Conservation (phyloP, 2,329 filamentous ascomycete genomes). For the Cladophialophora psammophila region DNA sequence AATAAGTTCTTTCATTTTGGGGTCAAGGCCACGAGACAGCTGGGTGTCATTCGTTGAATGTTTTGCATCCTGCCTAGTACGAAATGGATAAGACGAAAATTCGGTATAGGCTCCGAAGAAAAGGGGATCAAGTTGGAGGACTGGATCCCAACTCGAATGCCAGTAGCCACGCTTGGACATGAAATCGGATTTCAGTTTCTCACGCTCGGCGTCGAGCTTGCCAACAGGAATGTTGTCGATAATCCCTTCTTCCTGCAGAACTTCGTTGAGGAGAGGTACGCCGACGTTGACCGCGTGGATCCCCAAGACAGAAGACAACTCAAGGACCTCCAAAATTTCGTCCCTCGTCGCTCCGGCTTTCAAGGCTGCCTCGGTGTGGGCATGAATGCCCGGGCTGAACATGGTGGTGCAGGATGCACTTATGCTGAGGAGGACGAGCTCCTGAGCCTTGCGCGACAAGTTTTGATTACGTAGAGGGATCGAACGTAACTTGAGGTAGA, state of each 20-base stretch:
- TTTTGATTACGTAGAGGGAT: not conserved
- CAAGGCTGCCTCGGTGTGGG: conserved; percentile 8
- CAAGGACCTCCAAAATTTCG: conserved; percentile 12
- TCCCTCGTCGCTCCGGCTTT: not conserved
- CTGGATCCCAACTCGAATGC: not conserved
- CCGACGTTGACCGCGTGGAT: conserved; percentile 7
- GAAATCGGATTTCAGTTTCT: conserved; percentile 2
- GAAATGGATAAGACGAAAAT: conserved; percentile 6
- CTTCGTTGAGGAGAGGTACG: conserved; percentile 7
- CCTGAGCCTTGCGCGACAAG: conserved; percentile 8
- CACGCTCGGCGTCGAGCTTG: not conserved
- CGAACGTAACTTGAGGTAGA: not conserved
- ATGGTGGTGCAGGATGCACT: not conserved
- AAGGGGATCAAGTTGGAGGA: conserved; percentile 3
- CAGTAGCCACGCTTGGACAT: conserved; percentile 3
- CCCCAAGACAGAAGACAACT: conserved; percentile 3
- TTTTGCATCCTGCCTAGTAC: not conserved
- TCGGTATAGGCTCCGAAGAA: conserved; percentile 15
- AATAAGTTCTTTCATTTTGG: conserved; percentile 13
- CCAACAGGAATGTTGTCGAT: not conserved
- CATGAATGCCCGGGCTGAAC: not conserved
- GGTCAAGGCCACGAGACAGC: not conserved
- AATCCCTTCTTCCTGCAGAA: not conserved
- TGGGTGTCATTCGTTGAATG: conserved; percentile 2
- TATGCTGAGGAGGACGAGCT: not conserved